Base-by-base conservation (phyloP, 176 grass and related monocot species). In the Coix lacrymajobi region DNA sequence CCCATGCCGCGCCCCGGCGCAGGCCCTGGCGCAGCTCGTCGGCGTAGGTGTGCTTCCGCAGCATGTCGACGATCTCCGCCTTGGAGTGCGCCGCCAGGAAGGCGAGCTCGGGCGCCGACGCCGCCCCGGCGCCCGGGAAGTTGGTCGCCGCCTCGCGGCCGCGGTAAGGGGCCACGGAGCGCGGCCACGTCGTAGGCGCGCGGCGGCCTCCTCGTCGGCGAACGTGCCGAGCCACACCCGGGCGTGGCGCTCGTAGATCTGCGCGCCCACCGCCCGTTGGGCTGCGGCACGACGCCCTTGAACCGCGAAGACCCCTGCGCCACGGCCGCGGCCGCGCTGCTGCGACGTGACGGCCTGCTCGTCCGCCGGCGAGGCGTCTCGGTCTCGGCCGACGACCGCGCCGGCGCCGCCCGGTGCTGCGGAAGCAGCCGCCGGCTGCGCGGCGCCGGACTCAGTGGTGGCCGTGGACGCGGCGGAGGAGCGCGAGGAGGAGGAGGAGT, bases 221-320 rank as follows among this genome's bases (percentile, higher is more conserved):
- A 99, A 99, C 6, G 97, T 99, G n/a, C 97, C 97, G 36, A 99
- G 91, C 97, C 97, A 99, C 39, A 99, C 91, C 31, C 97, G 87
- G 16, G 90, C 87, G 89, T 99, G 97, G 36, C 87, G 86, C 83
- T 99, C 97, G 83, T 99, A 99, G 89, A 99, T 99, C 89, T 99
- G 97, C 24, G 97, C 89, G 11, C 97, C 97, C 97, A 99, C 7
- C 97, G 68, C 16, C 97, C 97, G 91, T 99, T 99, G 45, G 93
- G 97, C 88, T 99, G 97, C 38, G 97, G 93, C 22, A 99, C 97
- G 0, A 99, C 97, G n/a, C 97, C 97, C 68, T 99, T 99, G 89
- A 82, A 99, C 34, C 87, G 56, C 32, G 93, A 99, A 40, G 93
- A 96, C 1, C 81, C 87, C 79, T 85, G 71, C 66, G 13, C 12